A percentile compares a stretch with the other conserved stretches of the same genome.
phyloP scores from a whole-genome alignment of 805 yeast genomes.

The Candida mattraensis region DNA sequence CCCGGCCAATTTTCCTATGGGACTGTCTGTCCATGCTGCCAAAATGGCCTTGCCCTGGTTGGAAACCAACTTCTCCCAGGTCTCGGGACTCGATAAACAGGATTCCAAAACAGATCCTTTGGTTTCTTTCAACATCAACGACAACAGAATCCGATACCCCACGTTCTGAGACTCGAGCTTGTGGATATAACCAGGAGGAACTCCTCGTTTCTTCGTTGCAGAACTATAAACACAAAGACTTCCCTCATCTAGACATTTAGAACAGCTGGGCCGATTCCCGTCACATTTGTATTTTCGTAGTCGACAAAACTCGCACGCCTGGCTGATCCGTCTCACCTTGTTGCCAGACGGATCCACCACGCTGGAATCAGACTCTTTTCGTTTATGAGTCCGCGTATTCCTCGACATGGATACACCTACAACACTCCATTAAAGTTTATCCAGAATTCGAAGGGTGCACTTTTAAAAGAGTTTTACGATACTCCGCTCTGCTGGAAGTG shows the following conservation, averaged over 20 bases:
- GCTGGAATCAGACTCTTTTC: too few species aligned
- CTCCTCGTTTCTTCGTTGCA: slow-evolving; percentile 4
- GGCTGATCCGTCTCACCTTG: slow-evolving; percentile 4
- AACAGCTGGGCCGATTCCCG: slow-evolving; percentile 4
- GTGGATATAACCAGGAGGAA: slow-evolving; percentile 5
- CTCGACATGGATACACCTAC: too few species aligned
- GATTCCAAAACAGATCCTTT: slow-evolving; percentile 1
- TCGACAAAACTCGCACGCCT: slow-evolving; percentile 6
- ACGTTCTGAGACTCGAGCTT: slow-evolving; percentile 4
- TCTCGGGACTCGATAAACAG: not conserved
- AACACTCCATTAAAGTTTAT: too few species aligned
- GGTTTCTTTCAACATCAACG: not conserved
- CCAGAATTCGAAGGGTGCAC: too few species aligned
- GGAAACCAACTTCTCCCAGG: not conserved
- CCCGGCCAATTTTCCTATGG: not conserved
- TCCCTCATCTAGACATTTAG: slow-evolving; percentile 4
- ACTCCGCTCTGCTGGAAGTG: too few species aligned
- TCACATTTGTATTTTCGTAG: slow-evolving; percentile 6
- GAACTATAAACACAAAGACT: slow-evolving; percentile 3
- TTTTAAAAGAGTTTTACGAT: too few species aligned
- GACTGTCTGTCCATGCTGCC: not conserved
- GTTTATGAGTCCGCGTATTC: too few species aligned
- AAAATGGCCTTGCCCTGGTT: too few species aligned
- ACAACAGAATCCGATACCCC: slow-evolving; percentile 3
- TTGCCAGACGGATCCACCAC: too few species aligned